phyloP scores from a whole-genome alignment of 148 eudicot species.

The Silene uniflora region DNA sequence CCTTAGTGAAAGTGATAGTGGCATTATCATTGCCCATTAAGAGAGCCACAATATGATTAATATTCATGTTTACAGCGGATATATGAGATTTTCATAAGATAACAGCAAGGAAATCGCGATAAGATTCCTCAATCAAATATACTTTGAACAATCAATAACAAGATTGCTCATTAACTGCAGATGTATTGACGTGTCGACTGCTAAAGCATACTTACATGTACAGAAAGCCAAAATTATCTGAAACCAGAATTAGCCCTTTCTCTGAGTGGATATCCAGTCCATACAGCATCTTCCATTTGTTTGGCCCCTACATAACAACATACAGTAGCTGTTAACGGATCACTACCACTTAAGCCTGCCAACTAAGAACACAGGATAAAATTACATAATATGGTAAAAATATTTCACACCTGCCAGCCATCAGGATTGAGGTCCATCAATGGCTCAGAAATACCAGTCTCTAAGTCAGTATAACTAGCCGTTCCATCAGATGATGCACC shows the following conservation, averaged over 20 bases:
- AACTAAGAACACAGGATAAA: background rate
- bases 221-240: conserved; percentile 76
- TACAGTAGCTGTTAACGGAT: background rate
- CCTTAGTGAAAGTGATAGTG: too few relatives aligned
- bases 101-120: too few relatives aligned
- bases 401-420: conserved; percentile 78
- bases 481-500: conserved; percentile 97
- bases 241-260: conserved; percentile 75
- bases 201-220: conserved; percentile 48
- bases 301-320: conserved; percentile 64
- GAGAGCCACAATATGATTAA: too few relatives aligned
- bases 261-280: conserved; percentile 84
- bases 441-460: conserved; percentile 75
- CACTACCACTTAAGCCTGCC: background rate
- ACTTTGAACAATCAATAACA: too few relatives aligned
- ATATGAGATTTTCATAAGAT: too few relatives aligned
- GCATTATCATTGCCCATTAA: too few relatives aligned
- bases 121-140: too few relatives aligned
- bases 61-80: too few relatives aligned
- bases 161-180: too few relatives aligned
- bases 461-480: conserved; percentile 80
- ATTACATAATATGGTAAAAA: background rate
- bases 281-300: conserved; percentile 89
- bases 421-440: conserved; percentile 87
- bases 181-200: background rate